Base-by-base conservation (phyloP, 2,329 filamentous ascomycete genomes). In the Eutypella sp. region DNA sequence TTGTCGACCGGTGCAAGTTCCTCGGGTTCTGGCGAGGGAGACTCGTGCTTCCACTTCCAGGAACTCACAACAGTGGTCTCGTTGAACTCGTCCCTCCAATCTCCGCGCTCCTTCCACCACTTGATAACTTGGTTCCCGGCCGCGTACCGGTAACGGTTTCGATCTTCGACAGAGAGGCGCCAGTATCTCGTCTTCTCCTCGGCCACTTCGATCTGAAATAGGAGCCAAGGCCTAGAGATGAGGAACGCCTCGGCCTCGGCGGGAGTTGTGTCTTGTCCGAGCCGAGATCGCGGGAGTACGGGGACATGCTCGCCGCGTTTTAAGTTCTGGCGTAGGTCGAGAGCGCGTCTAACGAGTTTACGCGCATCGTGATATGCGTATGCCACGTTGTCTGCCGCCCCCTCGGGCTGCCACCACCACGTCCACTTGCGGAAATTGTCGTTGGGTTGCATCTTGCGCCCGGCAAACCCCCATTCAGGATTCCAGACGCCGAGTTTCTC, bases 401-500 rank as follows among this genome's bases (percentile, higher is more conserved):
- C 13, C 9, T 43, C 27, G 13, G 40, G 45, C 31, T 47, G 16
- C 41, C 41, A 47, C 13, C 13, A 19, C 52, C 52, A 56, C 16
- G 18, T 46, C 50, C 50, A 56, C 16, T 23, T 46, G 15, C 25
- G 2, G 31, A 34, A 42, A 29, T 53, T 29, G 38, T 56, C 49
- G 3, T 13, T 24, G 25, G 49, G 36, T 7, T 51, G 11, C 9
- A 46, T 20, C 11, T 48, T 46, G 24, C 49, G 49, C 8, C 51
- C 47, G 15, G 46, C 41, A 37, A 54, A 51, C 8, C 49, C 54
- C 49, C 49, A 56, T 13, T 48, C n/a, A 15, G 46, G 34, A 50
- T 57, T 57, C 53, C 53, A 56, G 25, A 57, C 41, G 13, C 51
- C 53, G 3, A 56, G 49, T 40, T 51, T 48, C 45, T 53, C 37